Base-by-base conservation (phyloP, 371 early-diverging fungal species). In the Mortierella sp. region DNA sequence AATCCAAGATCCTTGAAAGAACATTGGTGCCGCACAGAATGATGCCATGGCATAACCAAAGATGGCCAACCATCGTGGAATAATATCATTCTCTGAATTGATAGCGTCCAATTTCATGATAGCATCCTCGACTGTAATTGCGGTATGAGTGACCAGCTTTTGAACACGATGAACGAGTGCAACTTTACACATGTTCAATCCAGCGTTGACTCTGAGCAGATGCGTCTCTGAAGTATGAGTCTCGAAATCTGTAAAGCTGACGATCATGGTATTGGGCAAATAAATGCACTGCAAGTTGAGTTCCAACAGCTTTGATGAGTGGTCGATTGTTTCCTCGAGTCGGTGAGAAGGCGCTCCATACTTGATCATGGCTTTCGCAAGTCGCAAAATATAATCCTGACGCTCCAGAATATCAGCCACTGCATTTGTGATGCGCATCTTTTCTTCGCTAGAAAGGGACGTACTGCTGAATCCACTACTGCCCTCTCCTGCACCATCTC, bases 341-440 rank as follows among this genome's bases (percentile, higher is more conserved):
- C 95, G 87, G 67, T 95, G 95, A 12, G 91, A 84, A 7, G 94
- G 95, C 12, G 93, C 91, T 12, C 95, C 95, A 62, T 90, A 91
- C 54, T 85, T 85, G 61, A 92, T 90, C 64, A 93, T 85, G 26
- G 89, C 85, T 62, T 91, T 89, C 22, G 92, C 89, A 22, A 92
- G 77, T 63, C 91, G 86, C 35, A 94, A 85, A 49, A 95, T 75
- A 54, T 92, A 89, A 56, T 92, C 91, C 54, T 92, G 91, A 34
- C 90, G 84, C 64, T 88, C 83, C n/a, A 91, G 81, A 34, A 90
- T 90, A 64, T 90, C 87, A 0, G 81, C 81, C 54, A 89, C 85
- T 26, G 89, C 88, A 76, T 87, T 85, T 0, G 90, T 88, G 35
- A 89, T 89, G 7, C 85, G 83, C 49, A 89, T 83, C 37, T 87